Conservation (phyloP, 306 rosid genomes). For the Quercus agrifolia region DNA sequence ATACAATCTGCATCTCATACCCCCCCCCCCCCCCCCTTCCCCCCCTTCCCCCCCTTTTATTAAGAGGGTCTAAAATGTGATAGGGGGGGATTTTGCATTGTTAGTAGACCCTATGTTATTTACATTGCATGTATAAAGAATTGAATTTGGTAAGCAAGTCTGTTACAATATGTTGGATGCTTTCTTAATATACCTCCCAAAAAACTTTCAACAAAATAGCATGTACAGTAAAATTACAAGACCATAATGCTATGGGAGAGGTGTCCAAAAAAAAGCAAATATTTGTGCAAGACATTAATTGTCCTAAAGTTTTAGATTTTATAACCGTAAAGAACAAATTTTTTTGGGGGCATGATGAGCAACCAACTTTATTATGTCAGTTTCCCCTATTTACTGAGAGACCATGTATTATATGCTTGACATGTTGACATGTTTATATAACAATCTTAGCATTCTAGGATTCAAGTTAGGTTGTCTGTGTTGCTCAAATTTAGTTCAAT, state of each 20-base stretch:
- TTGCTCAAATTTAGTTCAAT: neutral
- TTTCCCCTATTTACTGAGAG: neutral
- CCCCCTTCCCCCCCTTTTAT: neutral
- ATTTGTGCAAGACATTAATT: neutral
- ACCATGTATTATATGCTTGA: neutral
- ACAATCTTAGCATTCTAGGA: neutral
- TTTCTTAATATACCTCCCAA: neutral
- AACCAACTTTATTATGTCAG: neutral
- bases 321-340: neutral
- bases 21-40: neutral
- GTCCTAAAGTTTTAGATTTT: neutral
- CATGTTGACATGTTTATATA: neutral
- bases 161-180: neutral
- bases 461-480: neutral
- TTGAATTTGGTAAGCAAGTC: neutral
- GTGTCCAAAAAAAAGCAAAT: neutral
- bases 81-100: neutral
- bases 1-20: constrained; percentile 12
- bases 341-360: neutral
- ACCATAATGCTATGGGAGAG: neutral
- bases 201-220: neutral
- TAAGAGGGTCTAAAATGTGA: neutral
- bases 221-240: neutral
- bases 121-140: neutral
- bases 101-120: neutral